Evolutionary conservation across 306 rosid genomes (phyloP).

Genomic region (Fragaria vesca): DNA sequence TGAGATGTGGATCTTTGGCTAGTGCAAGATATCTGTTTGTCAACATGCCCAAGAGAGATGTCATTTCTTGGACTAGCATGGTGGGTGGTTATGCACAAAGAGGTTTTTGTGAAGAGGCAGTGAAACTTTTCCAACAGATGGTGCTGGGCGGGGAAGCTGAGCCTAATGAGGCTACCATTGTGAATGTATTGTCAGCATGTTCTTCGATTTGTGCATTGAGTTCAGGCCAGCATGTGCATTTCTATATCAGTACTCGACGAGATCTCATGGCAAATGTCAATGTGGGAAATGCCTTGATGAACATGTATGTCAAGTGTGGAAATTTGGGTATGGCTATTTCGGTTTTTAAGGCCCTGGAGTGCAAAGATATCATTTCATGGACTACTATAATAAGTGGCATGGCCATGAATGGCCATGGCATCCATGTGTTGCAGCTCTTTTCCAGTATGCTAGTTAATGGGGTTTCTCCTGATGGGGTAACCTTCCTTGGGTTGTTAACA

Average conservation of each 20-base stretch:
- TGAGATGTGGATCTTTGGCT: conserved; percentile 50
- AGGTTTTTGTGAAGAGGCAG: conserved; percentile 58
- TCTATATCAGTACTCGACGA: conserved; percentile 38
- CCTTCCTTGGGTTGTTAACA: conserved; percentile 61
- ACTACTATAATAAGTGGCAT: conserved; percentile 64
- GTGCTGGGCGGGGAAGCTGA: conserved; percentile 37
- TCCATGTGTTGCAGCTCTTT: conserved; percentile 47
- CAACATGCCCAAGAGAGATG: conserved; percentile 56
- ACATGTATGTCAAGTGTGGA: conserved; percentile 77
- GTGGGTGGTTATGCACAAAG: conserved; percentile 66
- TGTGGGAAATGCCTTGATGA: conserved; percentile 71
- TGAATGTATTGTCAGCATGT: conserved; percentile 62
- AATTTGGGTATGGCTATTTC: conserved; percentile 42
- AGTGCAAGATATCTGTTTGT: conserved; percentile 52
- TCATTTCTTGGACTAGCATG: conserved; percentile 72
- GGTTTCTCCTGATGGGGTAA: conserved; percentile 61
- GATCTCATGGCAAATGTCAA: conserved; percentile 44
- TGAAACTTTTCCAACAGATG: conserved; percentile 54
- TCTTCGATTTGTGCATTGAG: conserved; percentile 57
- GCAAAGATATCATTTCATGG: conserved; percentile 71
- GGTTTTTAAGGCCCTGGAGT: conserved; percentile 37
- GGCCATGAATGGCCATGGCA: conserved; percentile 73
- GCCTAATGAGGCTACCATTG: conserved; percentile 72
- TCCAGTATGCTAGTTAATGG: conserved; percentile 69
- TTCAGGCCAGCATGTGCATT: conserved; percentile 75